These are phyloP conservation scores for Castanea mollissima DNA, from an alignment of 306 rosid species.

Conservation along the genomic window DNA sequence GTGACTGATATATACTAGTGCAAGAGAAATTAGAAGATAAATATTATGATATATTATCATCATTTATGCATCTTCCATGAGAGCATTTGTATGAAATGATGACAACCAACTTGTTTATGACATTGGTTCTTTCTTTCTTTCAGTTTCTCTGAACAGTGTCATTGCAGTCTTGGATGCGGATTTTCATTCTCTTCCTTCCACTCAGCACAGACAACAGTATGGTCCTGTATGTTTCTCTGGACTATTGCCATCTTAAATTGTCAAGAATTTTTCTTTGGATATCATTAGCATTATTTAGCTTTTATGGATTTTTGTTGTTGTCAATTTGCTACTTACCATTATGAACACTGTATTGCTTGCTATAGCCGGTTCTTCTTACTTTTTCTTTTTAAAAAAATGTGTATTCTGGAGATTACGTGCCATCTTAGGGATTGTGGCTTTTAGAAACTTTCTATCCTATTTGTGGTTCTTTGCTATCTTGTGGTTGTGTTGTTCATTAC, in stretches of 20 bases:
- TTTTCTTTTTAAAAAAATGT: neutral
- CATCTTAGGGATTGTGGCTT: neutral
- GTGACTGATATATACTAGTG: neutral
- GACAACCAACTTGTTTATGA: constrained; percentile 23
- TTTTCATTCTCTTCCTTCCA: constrained; percentile 95
- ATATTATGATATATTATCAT: neutral
- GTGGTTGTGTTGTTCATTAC: neutral
- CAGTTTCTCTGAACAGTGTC: constrained; percentile 93
- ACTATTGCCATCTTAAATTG: constrained; percentile 20
- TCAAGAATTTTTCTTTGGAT: neutral
- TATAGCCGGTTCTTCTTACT: neutral
- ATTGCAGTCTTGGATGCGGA: constrained; percentile 99
- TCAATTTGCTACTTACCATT: neutral
- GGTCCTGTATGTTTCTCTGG: constrained; percentile 82
- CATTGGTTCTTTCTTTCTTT: constrained; percentile 30
- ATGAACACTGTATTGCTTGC: neutral
- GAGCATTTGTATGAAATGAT: constrained; percentile 3
- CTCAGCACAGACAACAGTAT: constrained; percentile 93
- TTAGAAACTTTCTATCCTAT: neutral
- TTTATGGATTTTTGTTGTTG: neutral
- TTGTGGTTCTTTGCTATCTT: neutral
- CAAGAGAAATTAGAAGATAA: neutral
- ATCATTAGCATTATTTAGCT: neutral
- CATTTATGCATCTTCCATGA: constrained; percentile 1
- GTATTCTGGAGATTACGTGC: neutral